Evolutionary conservation across 345 rosid species (phyloP).

Genomic region (Eucalyptus globulus): DNA sequence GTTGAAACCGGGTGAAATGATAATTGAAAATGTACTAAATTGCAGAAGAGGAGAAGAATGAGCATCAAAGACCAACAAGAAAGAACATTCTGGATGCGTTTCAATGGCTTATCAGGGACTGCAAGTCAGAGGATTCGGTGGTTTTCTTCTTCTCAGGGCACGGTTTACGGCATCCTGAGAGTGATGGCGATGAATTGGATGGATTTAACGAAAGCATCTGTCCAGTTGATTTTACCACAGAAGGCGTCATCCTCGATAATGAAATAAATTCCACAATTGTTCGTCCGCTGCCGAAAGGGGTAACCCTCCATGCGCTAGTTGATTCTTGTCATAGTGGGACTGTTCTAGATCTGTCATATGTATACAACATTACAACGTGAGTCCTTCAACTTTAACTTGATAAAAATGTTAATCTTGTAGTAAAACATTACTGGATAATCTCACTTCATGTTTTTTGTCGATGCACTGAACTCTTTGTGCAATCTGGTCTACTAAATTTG

Average conservation of each 20-base stretch:
- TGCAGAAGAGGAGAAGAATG: conserved; percentile 22
- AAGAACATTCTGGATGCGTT: conserved; percentile 26
- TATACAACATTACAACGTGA: conserved; percentile 18
- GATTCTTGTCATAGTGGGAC: conserved; percentile 75
- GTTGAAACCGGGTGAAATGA: background rate
- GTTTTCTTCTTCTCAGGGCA: conserved; percentile 59
- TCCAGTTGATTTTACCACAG: conserved; percentile 30
- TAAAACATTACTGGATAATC: background rate
- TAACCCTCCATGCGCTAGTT: conserved; percentile 48
- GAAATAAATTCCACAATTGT: conserved; percentile 35
- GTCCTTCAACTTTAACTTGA: background rate
- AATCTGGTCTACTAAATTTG: background rate
- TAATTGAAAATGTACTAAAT: background rate
- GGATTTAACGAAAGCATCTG: conserved; percentile 53
- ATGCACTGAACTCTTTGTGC: background rate
- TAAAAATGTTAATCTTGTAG: background rate
- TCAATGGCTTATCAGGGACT: conserved; percentile 37
- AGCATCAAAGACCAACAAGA: conserved; percentile 18
- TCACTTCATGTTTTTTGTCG: background rate
- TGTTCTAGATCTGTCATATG: conserved; percentile 31
- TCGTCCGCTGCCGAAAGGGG: conserved; percentile 25
- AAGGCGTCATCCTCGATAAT: conserved; percentile 39
- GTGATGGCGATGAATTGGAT: conserved; percentile 30
- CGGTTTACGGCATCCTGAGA: conserved; percentile 34
- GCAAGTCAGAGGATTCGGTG: conserved; percentile 26